These are phyloP conservation scores for Leishmania tarentolae DNA, from an alignment of 208 protist species.

Conservation along the genomic window DNA sequence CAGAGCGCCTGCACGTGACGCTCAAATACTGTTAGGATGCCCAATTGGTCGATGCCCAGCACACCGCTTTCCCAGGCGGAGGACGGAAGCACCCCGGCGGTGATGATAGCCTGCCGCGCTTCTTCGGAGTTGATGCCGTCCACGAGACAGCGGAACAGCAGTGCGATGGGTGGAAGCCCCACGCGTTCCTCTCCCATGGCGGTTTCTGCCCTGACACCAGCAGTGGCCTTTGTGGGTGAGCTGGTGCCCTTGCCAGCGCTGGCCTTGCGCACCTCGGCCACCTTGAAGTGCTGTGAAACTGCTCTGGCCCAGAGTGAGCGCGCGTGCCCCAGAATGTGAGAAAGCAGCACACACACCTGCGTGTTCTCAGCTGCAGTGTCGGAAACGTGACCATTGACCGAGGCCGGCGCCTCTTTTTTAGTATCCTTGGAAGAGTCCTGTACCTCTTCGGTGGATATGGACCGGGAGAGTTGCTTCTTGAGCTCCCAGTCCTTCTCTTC, in stretches of 20 bases:
- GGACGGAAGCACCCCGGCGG: slow-evolving; percentile 17
- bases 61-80: slow-evolving; percentile 25
- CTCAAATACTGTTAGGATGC: slow-evolving; percentile 65
- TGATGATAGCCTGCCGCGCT: slow-evolving; percentile 20
- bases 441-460: background rate
- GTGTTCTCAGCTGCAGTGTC: slow-evolving; percentile 35
- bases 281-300: slow-evolving; percentile 42
- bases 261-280: slow-evolving; percentile 27
- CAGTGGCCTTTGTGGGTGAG: background rate
- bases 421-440: background rate
- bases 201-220: slow-evolving; percentile 16
- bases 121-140: slow-evolving; percentile 53
- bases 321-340: slow-evolving; percentile 43
- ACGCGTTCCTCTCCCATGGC: slow-evolving; percentile 26
- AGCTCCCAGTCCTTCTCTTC: slow-evolving; percentile 30
- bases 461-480: background rate
- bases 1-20: slow-evolving; percentile 62
- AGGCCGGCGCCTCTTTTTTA: background rate
- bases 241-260: background rate
- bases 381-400: background rate
- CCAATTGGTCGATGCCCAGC: slow-evolving; percentile 62
- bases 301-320: slow-evolving; percentile 46
- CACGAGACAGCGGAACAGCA: slow-evolving; percentile 69
- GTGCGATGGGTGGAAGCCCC: slow-evolving; percentile 47
- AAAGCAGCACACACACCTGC: slow-evolving; percentile 46